These are phyloP conservation scores for Globisporangium nodosum DNA, from an alignment of 352 stramenopile species.

Conservation along the genomic window DNA sequence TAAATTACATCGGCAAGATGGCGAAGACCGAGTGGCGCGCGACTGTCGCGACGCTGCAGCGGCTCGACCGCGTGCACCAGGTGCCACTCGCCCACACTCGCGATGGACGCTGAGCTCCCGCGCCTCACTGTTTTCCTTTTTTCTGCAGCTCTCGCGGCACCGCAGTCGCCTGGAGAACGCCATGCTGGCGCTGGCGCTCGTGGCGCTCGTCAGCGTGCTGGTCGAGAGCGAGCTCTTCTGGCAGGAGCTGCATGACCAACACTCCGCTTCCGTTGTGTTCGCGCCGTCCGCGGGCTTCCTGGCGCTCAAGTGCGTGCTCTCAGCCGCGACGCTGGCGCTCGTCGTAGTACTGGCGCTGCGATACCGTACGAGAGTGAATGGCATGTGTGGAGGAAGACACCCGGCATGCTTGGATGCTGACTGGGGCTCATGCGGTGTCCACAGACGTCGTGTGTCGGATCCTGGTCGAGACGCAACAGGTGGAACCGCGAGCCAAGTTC, in stretches of 20 bases:
- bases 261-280: neutral
- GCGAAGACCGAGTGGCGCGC: constrained; percentile 11
- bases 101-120: too few relatives aligned
- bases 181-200: constrained; percentile 34
- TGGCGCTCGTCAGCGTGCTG: constrained; percentile 31
- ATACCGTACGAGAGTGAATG: constrained; percentile 29
- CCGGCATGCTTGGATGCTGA: neutral
- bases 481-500: constrained; percentile 25
- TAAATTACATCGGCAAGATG: neutral
- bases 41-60: constrained; percentile 30
- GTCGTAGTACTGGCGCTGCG: constrained; percentile 30
- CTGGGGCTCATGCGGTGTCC: neutral
- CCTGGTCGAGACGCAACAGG: constrained; percentile 36
- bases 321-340: constrained; percentile 26
- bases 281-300: constrained; percentile 19
- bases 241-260: constrained; percentile 19
- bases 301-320: constrained; percentile 36
- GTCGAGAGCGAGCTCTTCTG: constrained; percentile 52
- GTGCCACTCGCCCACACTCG: constrained; percentile 1
- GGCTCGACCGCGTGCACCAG: constrained; percentile 29
- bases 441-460: constrained; percentile 30
- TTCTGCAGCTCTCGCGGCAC: constrained; percentile 14
- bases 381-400: neutral
- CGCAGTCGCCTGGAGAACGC: constrained; percentile 31
- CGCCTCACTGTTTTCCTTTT: neutral